Base-by-base conservation (phyloP, 805 yeast species). In the Starmerella powellii region DNA sequence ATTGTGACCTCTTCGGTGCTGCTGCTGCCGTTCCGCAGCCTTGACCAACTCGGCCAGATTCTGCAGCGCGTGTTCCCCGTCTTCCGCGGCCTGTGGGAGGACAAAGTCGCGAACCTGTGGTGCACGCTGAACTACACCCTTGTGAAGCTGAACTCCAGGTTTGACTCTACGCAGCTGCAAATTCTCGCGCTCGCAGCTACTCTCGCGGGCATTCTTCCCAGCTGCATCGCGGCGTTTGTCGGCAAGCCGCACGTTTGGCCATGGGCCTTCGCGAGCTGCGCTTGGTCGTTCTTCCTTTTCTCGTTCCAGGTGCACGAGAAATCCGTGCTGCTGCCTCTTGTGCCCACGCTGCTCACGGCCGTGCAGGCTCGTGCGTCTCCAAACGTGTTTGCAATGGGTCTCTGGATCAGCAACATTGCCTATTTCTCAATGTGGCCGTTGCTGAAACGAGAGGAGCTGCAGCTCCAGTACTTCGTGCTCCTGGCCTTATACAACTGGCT, bases 291-390 rank as follows among this genome's bases (percentile, higher is more conserved):
- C 57, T 91, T 70, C 59, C 66, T 91, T 40, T 91, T 91, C 59
- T 80, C 94, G 26, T 91, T 85, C 66, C 97, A 88, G 59, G 97
- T 91, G 4, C 98, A 91, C 59, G 97, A 91, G 62, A 91, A 91
- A 63, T 74, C 91, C 0, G 87, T 91, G 13, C 63, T 91, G 45
- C 72, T 91, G 2, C 97, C 98, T 0, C 67, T 91, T 50, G 58
- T 91, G 53, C 97, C 97, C 4, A 73, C 85, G 10, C 75, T 91
- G 0, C 63, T 91, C 42, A 29, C 45, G 1, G 39, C 46, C 2
- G 62, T 87, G 6, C 65, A 73, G 50, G 66, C 74, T 35, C 64
- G 70, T 26, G 29, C 54, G 24, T 73, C 74, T 29, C 74, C 74
- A 44, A 67, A 74, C 47, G 73, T 75, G 16, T 68, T 76, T n/a